Conservation (phyloP, 805 yeast genomes). For the Kodamaea kaohsiungensis region DNA sequence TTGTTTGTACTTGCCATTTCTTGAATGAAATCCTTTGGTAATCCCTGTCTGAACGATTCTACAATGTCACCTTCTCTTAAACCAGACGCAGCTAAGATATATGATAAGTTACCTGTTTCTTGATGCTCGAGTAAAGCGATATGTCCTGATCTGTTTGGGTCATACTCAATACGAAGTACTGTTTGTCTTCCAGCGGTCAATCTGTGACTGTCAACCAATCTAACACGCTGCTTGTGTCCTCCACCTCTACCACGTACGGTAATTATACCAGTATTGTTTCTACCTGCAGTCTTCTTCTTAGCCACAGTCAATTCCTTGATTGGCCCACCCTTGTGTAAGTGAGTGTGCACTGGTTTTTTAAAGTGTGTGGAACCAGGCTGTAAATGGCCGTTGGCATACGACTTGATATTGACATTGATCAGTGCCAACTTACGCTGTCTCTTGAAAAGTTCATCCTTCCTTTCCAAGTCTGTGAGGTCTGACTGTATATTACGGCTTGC, state of each 20-base stretch:
- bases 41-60: conserved; percentile 86
- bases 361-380: conserved; percentile 91
- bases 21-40: conserved; percentile 68
- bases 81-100: conserved; percentile 90
- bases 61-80: conserved; percentile 89
- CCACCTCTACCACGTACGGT: conserved; percentile 97
- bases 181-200: conserved; percentile 66
- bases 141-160: conserved; percentile 92
- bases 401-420: conserved; percentile 69
- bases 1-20: conserved; percentile 68
- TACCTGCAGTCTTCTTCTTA: conserved; percentile 75
- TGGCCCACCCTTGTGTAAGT: conserved; percentile 86
- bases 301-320: conserved; percentile 72
- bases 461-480: conserved; percentile 71
- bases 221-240: conserved; percentile 86
- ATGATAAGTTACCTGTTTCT: conserved; percentile 62
- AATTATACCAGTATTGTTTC: conserved; percentile 85
- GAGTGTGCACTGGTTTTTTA: conserved; percentile 82
- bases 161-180: conserved; percentile 89
- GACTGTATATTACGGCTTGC: conserved; percentile 1
- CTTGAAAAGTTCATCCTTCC: conserved; percentile 69
- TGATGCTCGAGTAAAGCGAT: conserved; percentile 79
- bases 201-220: conserved; percentile 79
- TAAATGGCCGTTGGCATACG: conserved; percentile 65
- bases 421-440: conserved; percentile 74